These are phyloP conservation scores for Cladosporium halotolerans DNA, from an alignment of 2,329 filamentous ascomycete genomes.

Conservation along the genomic window DNA sequence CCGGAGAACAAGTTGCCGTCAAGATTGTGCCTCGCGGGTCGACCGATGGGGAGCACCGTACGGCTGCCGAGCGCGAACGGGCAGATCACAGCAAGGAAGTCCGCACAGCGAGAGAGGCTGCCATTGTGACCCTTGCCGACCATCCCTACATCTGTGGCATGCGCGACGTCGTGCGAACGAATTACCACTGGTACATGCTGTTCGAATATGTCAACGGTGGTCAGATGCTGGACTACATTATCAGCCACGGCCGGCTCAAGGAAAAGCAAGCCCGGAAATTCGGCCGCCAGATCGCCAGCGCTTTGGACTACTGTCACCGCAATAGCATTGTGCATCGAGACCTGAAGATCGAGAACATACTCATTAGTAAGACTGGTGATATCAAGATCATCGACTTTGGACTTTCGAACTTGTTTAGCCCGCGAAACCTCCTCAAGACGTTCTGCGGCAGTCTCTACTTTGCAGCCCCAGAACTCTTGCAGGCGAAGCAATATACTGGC, in stretches of 20 bases:
- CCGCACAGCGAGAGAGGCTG: slow-evolving; percentile 86
- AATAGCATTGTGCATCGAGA: slow-evolving; percentile 98
- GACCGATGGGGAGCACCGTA: slow-evolving; percentile 68
- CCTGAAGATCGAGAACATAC: slow-evolving; percentile 97
- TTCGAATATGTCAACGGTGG: slow-evolving; percentile 98
- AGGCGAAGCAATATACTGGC: slow-evolving; percentile 89
- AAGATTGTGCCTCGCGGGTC: slow-evolving; percentile 94
- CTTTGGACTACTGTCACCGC: slow-evolving; percentile 92
- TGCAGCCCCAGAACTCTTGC: slow-evolving; percentile 87
- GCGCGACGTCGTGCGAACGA: slow-evolving; percentile 89
- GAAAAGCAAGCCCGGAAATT: slow-evolving; percentile 98
- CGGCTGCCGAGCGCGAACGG: slow-evolving; percentile 68
- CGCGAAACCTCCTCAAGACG: slow-evolving; percentile 78
- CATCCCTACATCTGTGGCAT: slow-evolving; percentile 96
- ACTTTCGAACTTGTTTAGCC: slow-evolving; percentile 90
- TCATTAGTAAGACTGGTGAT: slow-evolving; percentile 97
- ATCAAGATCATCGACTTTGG: slow-evolving; percentile 99
- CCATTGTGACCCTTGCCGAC: slow-evolving; percentile 88
- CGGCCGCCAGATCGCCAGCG: slow-evolving; percentile 91
- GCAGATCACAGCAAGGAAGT: slow-evolving; percentile 96
- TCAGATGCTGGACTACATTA: slow-evolving; percentile 99
- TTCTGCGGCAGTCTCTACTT: slow-evolving; percentile 98
- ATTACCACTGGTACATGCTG: slow-evolving; percentile 99
- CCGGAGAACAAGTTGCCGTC: slow-evolving; percentile 89
- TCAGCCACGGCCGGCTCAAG: slow-evolving; percentile 93